Percentiles rank a stretch among this genome's conserved stretches.
Conservation (phyloP, 1,284 basidiomycete genomes). For the Schizophyllum commune region DNA sequence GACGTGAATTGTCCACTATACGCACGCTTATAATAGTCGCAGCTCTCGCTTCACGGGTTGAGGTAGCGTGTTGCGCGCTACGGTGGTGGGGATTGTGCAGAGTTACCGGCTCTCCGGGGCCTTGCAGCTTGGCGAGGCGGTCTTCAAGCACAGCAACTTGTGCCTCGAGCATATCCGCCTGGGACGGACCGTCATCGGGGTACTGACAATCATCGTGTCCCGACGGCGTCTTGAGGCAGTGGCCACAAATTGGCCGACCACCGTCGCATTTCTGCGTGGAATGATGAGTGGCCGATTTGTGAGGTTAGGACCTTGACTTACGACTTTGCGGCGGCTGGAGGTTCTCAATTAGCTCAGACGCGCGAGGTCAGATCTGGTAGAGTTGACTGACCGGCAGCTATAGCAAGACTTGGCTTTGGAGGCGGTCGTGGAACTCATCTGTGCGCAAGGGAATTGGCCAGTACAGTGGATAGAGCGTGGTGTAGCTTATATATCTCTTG, state of each 20-base stretch:
- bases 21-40: background rate
- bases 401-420: background rate
- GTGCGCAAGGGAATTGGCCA: background rate
- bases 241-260: background rate
- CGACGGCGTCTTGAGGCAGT: background rate
- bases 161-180: background rate
- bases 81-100: background rate
- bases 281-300: background rate
- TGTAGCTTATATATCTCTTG: background rate
- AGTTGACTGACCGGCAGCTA: background rate
- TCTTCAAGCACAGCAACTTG: background rate
- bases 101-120: background rate
- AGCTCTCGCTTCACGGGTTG: background rate
- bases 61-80: background rate
- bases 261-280: background rate
- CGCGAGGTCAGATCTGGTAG: background rate
- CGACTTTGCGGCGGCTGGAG: background rate
- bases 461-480: background rate
- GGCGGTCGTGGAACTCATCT: background rate
- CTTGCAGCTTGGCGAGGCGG: background rate
- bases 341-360: background rate
- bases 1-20: background rate
- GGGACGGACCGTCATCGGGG: background rate
- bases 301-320: background rate
- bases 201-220: background rate